A percentile compares a stretch with the other conserved stretches of the same genome.
phyloP scores from a whole-genome alignment of 1,284 basidiomycete species.

The Ustilago xerochloae region DNA sequence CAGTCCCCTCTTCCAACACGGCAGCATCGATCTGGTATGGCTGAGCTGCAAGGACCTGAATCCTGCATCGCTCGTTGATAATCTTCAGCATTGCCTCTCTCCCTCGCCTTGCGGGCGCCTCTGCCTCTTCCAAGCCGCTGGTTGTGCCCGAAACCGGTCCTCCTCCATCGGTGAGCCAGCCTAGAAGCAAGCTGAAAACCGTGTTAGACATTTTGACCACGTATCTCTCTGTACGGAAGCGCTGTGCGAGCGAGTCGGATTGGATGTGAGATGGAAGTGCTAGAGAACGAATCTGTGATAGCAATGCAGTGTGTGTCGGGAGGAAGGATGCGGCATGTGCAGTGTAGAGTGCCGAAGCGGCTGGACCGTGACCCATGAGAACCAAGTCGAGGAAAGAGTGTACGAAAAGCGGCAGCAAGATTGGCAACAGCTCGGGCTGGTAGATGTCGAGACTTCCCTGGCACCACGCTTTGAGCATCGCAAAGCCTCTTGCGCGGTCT shows the following conservation, averaged over 20 bases:
- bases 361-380: conserved; percentile 86
- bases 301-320: conserved; percentile 77
- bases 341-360: conserved; percentile 78
- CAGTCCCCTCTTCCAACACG: conserved; percentile 65
- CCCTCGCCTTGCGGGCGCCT: conserved; percentile 71
- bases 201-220: conserved; percentile 89
- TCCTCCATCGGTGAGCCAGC: conserved; percentile 94
- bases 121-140: conserved; percentile 76
- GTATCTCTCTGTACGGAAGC: conserved; percentile 91
- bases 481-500: conserved; percentile 87
- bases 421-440: conserved; percentile 86
- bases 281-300: conserved; percentile 85
- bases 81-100: conserved; percentile 84
- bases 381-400: conserved; percentile 97
- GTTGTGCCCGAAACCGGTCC: conserved; percentile 85
- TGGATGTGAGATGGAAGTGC: conserved; percentile 83
- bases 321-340: conserved; percentile 79
- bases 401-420: conserved; percentile 94
- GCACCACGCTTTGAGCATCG: conserved; percentile 91
- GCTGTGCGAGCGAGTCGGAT: conserved; percentile 82
- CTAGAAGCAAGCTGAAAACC: conserved; percentile 88
- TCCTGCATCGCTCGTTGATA: conserved; percentile 89
- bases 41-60: conserved; percentile 73
- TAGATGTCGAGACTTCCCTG: conserved; percentile 89
- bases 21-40: conserved; percentile 61